Evolutionary conservation across 2,329 filamentous ascomycete genomes (phyloP).

Genomic region (Penicillium sp.): DNA sequence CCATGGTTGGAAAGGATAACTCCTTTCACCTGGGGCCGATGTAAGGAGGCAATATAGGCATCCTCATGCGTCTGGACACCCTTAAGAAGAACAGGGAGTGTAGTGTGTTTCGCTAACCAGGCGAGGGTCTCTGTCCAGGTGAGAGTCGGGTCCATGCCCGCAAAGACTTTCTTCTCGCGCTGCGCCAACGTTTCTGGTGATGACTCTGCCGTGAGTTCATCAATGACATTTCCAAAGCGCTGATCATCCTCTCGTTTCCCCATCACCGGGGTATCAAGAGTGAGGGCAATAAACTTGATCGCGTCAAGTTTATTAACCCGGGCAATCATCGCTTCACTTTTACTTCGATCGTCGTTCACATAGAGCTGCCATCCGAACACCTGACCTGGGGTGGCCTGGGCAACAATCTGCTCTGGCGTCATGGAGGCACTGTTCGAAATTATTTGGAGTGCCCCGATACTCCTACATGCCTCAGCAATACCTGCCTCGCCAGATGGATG

Average conservation of each 20-base stretch:
- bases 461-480: conserved; percentile 74
- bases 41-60: conserved; percentile 70
- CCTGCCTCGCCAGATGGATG: conserved; percentile 82
- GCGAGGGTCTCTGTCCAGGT: conserved; percentile 77
- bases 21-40: conserved; percentile 70
- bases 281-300: conserved; percentile 83
- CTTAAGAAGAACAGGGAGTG: conserved; percentile 85
- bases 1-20: conserved; percentile 91
- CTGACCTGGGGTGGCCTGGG: conserved; percentile 65
- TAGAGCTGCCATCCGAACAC: conserved; percentile 96
- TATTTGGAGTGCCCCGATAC: conserved; percentile 76
- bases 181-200: conserved; percentile 68
- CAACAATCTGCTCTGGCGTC: conserved; percentile 84
- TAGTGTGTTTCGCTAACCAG: conserved; percentile 79
- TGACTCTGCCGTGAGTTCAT: conserved; percentile 52
- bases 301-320: conserved; percentile 69
- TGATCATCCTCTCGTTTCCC: conserved; percentile 89
- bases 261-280: conserved; percentile 84
- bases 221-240: conserved; percentile 44
- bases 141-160: conserved; percentile 78
- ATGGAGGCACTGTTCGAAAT: conserved; percentile 87
- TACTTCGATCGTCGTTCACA: conserved; percentile 77
- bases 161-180: conserved; percentile 33
- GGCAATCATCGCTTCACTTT: conserved; percentile 76
- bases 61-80: conserved; percentile 95